Conservation (phyloP, 2,329 filamentous ascomycete genomes). For the Arthrobotrys pseudoclavata region DNA sequence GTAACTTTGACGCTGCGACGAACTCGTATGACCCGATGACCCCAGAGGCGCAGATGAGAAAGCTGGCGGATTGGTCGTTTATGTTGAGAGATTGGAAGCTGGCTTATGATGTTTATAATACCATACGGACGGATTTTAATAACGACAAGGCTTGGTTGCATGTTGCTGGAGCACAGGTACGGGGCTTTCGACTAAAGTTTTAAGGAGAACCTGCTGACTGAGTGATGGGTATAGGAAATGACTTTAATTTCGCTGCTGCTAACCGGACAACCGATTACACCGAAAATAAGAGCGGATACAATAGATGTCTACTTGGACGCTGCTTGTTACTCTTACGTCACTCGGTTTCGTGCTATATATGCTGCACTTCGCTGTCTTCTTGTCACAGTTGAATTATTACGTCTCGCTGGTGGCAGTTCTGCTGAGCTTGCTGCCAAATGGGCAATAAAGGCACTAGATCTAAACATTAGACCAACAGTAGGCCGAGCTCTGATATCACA, state of each 20-base stretch:
- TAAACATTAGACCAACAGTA: constrained; percentile 75
- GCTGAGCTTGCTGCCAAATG: constrained; percentile 89
- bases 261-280: constrained; percentile 77
- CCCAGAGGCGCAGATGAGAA: constrained; percentile 90
- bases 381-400: constrained; percentile 83
- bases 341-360: constrained; percentile 82
- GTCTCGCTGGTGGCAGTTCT: constrained; percentile 81
- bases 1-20: constrained; percentile 81
- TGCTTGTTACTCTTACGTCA: constrained; percentile 91
- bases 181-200: background rate
- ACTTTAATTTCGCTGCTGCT: constrained; percentile 85
- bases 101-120: constrained; percentile 89
- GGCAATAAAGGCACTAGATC: constrained; percentile 84
- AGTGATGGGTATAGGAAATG: constrained; percentile 81
- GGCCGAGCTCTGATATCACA: constrained; percentile 88
- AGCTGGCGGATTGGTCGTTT: constrained; percentile 93
- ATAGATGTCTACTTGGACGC: constrained; percentile 90
- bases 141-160: constrained; percentile 98
- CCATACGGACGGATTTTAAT: constrained; percentile 87
- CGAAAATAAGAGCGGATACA: constrained; percentile 82
- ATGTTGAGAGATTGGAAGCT: constrained; percentile 98
- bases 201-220: background rate
- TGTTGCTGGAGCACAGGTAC: constrained; percentile 78
- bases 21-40: constrained; percentile 88
- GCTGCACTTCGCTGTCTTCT: constrained; percentile 83